These are phyloP conservation scores for Torulaspora delbrueckii DNA, from an alignment of 805 yeast genomes.

Conservation along the genomic window DNA sequence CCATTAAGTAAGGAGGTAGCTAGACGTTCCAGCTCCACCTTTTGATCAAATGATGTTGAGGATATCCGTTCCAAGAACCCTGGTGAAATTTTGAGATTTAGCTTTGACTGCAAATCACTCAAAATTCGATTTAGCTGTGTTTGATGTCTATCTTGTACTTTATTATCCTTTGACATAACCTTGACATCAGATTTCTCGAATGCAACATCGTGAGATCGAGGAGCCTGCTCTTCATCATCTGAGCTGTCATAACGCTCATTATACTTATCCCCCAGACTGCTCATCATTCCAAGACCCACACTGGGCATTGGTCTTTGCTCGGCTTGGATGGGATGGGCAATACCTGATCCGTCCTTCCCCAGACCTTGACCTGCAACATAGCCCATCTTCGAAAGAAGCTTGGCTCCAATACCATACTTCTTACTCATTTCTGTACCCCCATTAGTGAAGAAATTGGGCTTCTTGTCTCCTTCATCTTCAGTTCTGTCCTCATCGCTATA, in stretches of 20 bases:
- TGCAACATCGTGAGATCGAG: slow-evolving; percentile 2
- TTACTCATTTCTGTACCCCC: slow-evolving; percentile 8
- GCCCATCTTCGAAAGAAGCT: slow-evolving; percentile 78
- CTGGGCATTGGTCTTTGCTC: slow-evolving; percentile 55
- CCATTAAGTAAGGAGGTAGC: neutral
- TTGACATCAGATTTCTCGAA: slow-evolving; percentile 12
- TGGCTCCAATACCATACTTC: slow-evolving; percentile 82
- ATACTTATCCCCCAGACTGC: slow-evolving; percentile 20
- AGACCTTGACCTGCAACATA: slow-evolving; percentile 78
- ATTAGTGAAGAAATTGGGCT: neutral
- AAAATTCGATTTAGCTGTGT: slow-evolving; percentile 2
- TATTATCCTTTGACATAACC: neutral
- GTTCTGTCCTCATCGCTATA: slow-evolving; percentile 24
- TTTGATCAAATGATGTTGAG: neutral
- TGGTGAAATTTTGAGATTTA: slow-evolving; percentile 2
- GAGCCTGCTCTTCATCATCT: slow-evolving; percentile 9
- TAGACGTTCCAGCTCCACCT: slow-evolving; percentile 1
- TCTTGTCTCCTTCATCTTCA: slow-evolving; percentile 13
- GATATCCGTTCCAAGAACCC: neutral
- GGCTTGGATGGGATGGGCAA: slow-evolving; percentile 73
- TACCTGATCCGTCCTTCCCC: slow-evolving; percentile 72
- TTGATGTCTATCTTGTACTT: neutral
- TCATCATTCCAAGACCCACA: slow-evolving; percentile 67
- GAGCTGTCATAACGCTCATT: slow-evolving; percentile 15
- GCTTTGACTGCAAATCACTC: slow-evolving; percentile 1